Conservation (phyloP, 2,329 filamentous ascomycete genomes). For the Pezicula carpinea region DNA sequence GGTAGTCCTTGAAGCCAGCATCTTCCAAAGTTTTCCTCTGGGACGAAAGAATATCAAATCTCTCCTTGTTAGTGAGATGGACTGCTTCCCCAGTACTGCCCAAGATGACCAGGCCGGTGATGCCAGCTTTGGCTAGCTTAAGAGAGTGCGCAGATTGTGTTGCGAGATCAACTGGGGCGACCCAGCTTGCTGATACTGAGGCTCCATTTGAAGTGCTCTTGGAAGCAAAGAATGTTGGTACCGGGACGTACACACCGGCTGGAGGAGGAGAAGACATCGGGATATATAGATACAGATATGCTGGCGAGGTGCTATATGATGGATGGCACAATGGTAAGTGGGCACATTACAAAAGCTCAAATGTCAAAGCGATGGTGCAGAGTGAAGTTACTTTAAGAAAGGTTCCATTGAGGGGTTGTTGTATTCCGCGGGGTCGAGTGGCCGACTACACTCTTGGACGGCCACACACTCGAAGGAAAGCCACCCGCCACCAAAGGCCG, state of each 20-base stretch:
- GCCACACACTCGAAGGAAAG: too few species aligned
- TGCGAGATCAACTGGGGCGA: slow-evolving; percentile 44
- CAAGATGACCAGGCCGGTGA: slow-evolving; percentile 56
- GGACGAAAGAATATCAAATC: slow-evolving; percentile 47
- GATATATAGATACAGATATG: slow-evolving; percentile 1
- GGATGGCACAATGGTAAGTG: too few species aligned
- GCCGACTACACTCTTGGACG: too few species aligned
- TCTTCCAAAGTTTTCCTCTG: slow-evolving; percentile 50
- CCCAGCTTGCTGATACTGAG: slow-evolving; percentile 14
- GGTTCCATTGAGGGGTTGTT: too few species aligned
- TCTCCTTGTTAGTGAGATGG: slow-evolving; percentile 52
- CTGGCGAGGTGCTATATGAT: too few species aligned
- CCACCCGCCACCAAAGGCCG: too few species aligned
- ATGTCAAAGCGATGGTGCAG: too few species aligned
- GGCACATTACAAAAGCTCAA: too few species aligned
- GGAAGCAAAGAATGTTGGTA: slow-evolving; percentile 56
- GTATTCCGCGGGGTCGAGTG: too few species aligned
- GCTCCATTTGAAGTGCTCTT: slow-evolving; percentile 16
- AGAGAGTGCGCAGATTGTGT: slow-evolving; percentile 54
- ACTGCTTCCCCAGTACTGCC: slow-evolving; percentile 62
- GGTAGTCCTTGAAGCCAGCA: slow-evolving; percentile 52
- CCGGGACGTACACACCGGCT: slow-evolving; percentile 39
- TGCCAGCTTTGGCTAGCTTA: slow-evolving; percentile 54
- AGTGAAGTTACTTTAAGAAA: too few species aligned
- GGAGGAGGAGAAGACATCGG: slow-evolving; percentile 25